Conservation (phyloP, 1,284 basidiomycete genomes). For the Coniophora puteana region DNA sequence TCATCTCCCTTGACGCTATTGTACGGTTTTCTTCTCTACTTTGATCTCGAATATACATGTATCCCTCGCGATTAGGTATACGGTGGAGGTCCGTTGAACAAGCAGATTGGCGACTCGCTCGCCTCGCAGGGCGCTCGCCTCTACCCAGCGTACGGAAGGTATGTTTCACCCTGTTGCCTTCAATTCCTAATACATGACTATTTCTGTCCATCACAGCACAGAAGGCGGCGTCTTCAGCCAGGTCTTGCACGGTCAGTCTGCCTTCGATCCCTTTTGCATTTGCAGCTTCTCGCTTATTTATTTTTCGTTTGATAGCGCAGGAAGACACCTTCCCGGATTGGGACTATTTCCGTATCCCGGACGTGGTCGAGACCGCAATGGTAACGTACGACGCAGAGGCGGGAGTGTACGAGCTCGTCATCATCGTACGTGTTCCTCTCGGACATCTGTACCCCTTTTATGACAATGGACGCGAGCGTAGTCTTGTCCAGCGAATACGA, state of each 20-base stretch:
- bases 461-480: no score
- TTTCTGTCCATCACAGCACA: no score
- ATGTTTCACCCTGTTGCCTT: conserved; percentile 4
- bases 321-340: conserved; percentile 21
- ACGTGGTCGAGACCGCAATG: no score
- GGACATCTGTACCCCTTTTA: no score
- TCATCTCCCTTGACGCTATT: conserved; percentile 12
- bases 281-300: no score
- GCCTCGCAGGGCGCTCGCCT: conserved; percentile 19
- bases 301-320: conserved; percentile 5
- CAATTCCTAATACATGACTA: conserved; percentile 1
- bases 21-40: no score
- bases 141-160: conserved; percentile 21
- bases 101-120: conserved; percentile 23
- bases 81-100: conserved; percentile 26
- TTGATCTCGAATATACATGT: not conserved
- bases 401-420: conserved; percentile 16
- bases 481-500: not conserved
- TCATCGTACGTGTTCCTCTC: conserved; percentile 7
- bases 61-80: conserved; percentile 17
- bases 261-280: no score
- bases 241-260: no score
- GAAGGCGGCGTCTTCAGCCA: no score
- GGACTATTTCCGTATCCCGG: conserved; percentile 23
- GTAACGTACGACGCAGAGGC: no score